Evolutionary conservation across 208 protist genomes (phyloP), one percentile per base, ranked within the genome.

Genomic region (Blastocrithidia nonstop): DNA sequence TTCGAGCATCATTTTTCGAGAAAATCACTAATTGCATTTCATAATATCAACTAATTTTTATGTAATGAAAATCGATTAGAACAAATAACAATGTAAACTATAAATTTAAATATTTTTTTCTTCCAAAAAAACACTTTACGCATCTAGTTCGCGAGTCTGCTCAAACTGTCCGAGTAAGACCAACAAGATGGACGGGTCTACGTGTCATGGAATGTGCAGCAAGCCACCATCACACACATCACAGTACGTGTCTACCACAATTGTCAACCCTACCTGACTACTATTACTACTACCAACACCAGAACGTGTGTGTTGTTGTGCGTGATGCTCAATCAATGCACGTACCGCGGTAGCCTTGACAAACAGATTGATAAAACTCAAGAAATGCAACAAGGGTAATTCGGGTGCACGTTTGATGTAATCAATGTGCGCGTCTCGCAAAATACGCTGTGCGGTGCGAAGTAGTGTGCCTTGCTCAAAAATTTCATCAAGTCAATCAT

Each of bases 151-250:
- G n/a, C n/a, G n/a, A n/a, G n/a, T n/a, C n/a, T n/a, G n/a, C n/a
- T n/a, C n/a, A n/a, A n/a, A n/a, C 6, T 40, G 50, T 22, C 38
- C 57, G 17, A 89, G 66, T 9, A 85, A 61, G 1, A 70, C 65
- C 1, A 89, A 44, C 7, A 89, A 53, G 6, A 67, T 50, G 15
- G 54, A 54, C 4, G 80, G 80, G 45, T 89, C 80, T 44, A 86
- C 63, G 57, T 69, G 74, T 76, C 80, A 89, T 40, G 80, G 80
- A 8, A 89, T 62, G 15, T 78, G 54, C 16, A 89, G 63, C n/a
- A 50, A 57, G 5, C 80, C 80, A 21, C 80, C 80, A 37, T 89
- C 75, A 0, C 72, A 61, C 22, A 89, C 67, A 45, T 85, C 80
- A 50, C 80, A 89, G 24, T 63, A 50, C 7, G 57, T 55, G 1